Percentiles rank a stretch among this genome's conserved stretches.
These are phyloP conservation scores for Kitagawia praeruptora DNA, from an alignment of 129 eudicot species.

Conservation along the genomic window DNA sequence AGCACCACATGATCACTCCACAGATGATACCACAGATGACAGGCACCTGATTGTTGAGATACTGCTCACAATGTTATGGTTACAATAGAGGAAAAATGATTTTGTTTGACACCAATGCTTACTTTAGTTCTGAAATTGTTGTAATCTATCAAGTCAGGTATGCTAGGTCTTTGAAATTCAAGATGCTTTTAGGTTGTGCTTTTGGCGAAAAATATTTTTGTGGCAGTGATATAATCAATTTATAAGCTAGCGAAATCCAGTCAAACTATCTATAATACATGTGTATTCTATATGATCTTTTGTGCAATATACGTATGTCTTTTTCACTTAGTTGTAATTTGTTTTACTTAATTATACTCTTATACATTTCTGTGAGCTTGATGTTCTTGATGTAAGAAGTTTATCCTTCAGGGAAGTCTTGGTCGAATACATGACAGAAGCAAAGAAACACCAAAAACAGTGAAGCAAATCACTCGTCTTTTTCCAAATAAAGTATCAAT, in stretches of 20 bases:
- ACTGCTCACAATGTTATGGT: background rate
- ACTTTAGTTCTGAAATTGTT: background rate
- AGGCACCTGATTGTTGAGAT: background rate
- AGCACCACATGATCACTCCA: background rate
- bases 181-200: background rate
- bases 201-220: background rate
- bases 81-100: background rate
- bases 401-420: slow-evolving; percentile 51
- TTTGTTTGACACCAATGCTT: background rate
- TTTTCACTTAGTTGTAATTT: background rate
- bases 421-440: slow-evolving; percentile 75
- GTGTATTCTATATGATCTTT: background rate
- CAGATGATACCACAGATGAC: background rate
- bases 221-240: background rate
- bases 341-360: background rate
- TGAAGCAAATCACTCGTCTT: slow-evolving; percentile 79
- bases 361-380: background rate
- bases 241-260: background rate
- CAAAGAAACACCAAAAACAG: slow-evolving; percentile 74
- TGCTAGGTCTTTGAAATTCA: background rate
- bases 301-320: background rate
- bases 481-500: slow-evolving; percentile 85
- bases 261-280: background rate
- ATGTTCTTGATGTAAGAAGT: background rate
- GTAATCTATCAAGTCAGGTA: background rate